Evolutionary conservation across 116 monocot genomes (phyloP).

Genomic region (Trichopus zeylanicus): DNA sequence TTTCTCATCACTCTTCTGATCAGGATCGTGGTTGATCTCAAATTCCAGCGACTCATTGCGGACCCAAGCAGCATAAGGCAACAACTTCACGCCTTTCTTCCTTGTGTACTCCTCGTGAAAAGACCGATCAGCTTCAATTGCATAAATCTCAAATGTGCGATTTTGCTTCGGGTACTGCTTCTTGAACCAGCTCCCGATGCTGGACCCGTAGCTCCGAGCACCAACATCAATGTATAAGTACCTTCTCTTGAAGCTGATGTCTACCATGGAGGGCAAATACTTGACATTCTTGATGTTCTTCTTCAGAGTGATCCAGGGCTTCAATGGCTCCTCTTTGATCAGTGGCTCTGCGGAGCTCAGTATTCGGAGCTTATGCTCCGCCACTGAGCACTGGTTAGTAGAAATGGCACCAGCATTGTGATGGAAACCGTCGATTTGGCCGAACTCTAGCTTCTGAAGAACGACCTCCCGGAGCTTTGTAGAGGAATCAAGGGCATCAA

Average conservation of each 20-base stretch:
- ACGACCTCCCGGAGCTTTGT: slow-evolving; percentile 3
- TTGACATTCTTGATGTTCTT: slow-evolving; percentile 75
- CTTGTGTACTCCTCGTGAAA: slow-evolving; percentile 67
- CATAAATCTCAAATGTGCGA: slow-evolving; percentile 74
- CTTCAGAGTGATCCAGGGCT: slow-evolving; percentile 95
- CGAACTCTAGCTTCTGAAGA: background rate
- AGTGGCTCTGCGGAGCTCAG: slow-evolving; percentile 59
- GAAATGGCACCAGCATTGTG: slow-evolving; percentile 20
- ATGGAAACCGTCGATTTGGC: too few species aligned
- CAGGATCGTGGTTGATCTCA: slow-evolving; percentile 57
- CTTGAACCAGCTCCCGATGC: slow-evolving; percentile 96
- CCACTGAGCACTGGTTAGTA: slow-evolving; percentile 38
- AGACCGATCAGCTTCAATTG: slow-evolving; percentile 76
- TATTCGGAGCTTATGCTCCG: slow-evolving; percentile 45
- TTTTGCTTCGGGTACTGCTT: slow-evolving; percentile 98
- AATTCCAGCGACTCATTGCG: slow-evolving; percentile 80
- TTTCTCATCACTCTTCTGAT: slow-evolving; percentile 32
- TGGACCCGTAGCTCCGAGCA: slow-evolving; percentile 87
- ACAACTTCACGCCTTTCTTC: slow-evolving; percentile 67
- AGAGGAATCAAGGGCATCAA: slow-evolving; percentile 6
- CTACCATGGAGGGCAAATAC: slow-evolving; percentile 67
- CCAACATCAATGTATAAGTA: slow-evolving; percentile 88
- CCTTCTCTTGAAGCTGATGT: slow-evolving; percentile 72
- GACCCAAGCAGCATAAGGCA: slow-evolving; percentile 88
- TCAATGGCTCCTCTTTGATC: slow-evolving; percentile 74